A percentile compares a stretch with the other conserved stretches of the same genome.
phyloP scores from a whole-genome alignment of 2,329 filamentous ascomycete species.

The Ascochyta koolunga region DNA sequence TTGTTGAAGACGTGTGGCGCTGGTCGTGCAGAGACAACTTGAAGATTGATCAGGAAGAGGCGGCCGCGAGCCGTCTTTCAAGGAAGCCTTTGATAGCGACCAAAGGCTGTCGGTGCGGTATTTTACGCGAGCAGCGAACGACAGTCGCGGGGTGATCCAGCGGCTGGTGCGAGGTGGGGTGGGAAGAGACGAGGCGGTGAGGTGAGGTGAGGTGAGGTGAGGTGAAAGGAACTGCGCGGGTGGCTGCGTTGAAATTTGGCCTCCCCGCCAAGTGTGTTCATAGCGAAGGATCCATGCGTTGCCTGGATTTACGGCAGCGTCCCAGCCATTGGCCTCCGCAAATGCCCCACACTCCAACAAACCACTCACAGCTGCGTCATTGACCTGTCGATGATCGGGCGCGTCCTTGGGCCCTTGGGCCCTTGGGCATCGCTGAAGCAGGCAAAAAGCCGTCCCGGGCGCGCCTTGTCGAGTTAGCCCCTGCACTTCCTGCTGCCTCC shows the following conservation, averaged over 20 bases:
- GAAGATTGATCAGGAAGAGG: slow-evolving; percentile 50
- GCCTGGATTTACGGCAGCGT: slow-evolving; percentile 11
- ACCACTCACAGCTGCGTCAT: slow-evolving; percentile 16
- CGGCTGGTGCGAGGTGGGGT: slow-evolving; percentile 1
- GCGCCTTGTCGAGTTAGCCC: neutral
- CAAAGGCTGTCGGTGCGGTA: slow-evolving; percentile 44
- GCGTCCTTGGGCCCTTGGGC: too few relatives aligned
- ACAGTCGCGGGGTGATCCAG: slow-evolving; percentile 14
- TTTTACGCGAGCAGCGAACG: slow-evolving; percentile 16
- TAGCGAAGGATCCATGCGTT: slow-evolving; percentile 5
- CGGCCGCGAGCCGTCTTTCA: slow-evolving; percentile 54
- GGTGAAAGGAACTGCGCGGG: slow-evolving; percentile 6
- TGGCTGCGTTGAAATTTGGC: slow-evolving; percentile 18
- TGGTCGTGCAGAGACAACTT: slow-evolving; percentile 55
- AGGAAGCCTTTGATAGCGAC: slow-evolving; percentile 51
- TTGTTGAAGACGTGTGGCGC: slow-evolving; percentile 58
- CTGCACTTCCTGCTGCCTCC: neutral
- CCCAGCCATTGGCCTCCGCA: slow-evolving; percentile 11
- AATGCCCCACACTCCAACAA: slow-evolving; percentile 9
- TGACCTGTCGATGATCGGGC: slow-evolving; percentile 6
- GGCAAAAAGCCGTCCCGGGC: neutral
- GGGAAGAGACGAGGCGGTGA: slow-evolving; percentile 14
- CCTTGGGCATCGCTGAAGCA: neutral
- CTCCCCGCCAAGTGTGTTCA: slow-evolving; percentile 14
- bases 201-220: slow-evolving; percentile 16